Evolutionary conservation across 805 yeast species (phyloP), one percentile per base, ranked within the genome.

Genomic region (Cyberlindnera americana): DNA sequence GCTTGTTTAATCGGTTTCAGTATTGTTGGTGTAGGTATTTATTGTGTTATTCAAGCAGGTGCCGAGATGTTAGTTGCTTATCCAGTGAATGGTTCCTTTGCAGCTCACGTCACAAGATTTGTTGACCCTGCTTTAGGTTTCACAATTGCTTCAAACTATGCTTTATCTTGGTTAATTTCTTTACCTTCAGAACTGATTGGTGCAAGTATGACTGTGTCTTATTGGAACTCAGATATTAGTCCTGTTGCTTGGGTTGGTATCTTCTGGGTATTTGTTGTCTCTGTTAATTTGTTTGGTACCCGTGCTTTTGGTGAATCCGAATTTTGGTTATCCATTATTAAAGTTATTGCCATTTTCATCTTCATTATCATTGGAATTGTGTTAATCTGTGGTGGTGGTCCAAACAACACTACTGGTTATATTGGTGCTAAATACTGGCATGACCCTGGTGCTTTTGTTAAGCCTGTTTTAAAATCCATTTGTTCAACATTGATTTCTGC

Each of bases 401-500:
- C 75, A 29, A 47, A 58, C n/a, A 47, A 58, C n/a, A 66, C 73
- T 33, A 50, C 48, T 4, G 56, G 55, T 19, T 68, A 70, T 48
- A 62, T 70, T 21, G 69, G 73, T 22, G 65, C 64, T 18, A 53
- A 51, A 33, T 70, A 71, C 49, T 73, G 78, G 78, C 61, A 60
- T 29, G 52, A 64, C 33, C 78, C 79, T 7, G 83, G 83, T 36
- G 70, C 75, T 2, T 73, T 76, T 48, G 69, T 74, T 22, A 56
- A 66, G 48, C 77, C 78, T 7, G 69, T 64, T 75, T 64, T 81
- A 59, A 80, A 82, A 61, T 89, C 88, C 45, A 75, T 83, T 37
- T 76, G 82, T 54, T 67, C 83, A 0, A 85, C 79, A n/a, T 76
- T 84, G 46, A 82, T 83, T 35, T 77, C 83, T 27, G 88, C 91